phyloP scores from a whole-genome alignment of 768 basidiomycete genomes.

The Auricularia sp. region DNA sequence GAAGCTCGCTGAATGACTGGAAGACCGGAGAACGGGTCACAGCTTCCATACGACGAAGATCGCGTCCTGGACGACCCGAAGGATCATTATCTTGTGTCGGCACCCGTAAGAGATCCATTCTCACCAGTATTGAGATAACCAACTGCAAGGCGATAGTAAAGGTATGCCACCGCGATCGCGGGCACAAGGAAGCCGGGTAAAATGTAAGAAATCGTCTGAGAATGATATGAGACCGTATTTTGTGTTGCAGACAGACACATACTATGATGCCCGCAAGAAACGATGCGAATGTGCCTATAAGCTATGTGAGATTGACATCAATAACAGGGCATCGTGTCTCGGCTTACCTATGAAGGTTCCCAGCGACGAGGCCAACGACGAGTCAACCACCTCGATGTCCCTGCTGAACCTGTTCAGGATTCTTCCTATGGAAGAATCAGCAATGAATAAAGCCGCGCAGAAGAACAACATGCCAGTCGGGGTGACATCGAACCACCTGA shows the following conservation, averaged over 20 bases:
- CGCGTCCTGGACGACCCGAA: constrained; percentile 37
- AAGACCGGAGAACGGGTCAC: constrained; percentile 78
- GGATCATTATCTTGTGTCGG: constrained; percentile 31
- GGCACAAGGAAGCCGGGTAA: constrained; percentile 8
- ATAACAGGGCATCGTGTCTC: no score
- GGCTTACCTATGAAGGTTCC: constrained; percentile 42
- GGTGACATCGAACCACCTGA: constrained; percentile 30
- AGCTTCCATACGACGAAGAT: constrained; percentile 83
- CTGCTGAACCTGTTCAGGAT: constrained; percentile 19
- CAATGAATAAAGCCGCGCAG: no score
- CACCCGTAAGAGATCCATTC: not conserved
- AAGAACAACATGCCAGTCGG: not conserved
- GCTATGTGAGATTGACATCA: no score
- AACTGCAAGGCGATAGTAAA: constrained; percentile 5
- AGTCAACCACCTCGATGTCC: constrained; percentile 17
- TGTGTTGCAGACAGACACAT: not conserved
- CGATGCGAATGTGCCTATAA: constrained; percentile 8
- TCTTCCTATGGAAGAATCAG: constrained; percentile 4
- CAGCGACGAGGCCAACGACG: constrained; percentile 19
- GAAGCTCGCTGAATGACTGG: constrained; percentile 68
- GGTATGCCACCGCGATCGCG: constrained; percentile 3
- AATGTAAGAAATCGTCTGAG: constrained; percentile 2
- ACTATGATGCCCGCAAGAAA: constrained; percentile 8
- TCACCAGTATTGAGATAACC: not conserved
- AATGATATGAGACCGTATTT: not conserved